phyloP scores from a whole-genome alignment of 129 eudicot genomes.

The sunflower (Helianthus annuus) region DNA sequence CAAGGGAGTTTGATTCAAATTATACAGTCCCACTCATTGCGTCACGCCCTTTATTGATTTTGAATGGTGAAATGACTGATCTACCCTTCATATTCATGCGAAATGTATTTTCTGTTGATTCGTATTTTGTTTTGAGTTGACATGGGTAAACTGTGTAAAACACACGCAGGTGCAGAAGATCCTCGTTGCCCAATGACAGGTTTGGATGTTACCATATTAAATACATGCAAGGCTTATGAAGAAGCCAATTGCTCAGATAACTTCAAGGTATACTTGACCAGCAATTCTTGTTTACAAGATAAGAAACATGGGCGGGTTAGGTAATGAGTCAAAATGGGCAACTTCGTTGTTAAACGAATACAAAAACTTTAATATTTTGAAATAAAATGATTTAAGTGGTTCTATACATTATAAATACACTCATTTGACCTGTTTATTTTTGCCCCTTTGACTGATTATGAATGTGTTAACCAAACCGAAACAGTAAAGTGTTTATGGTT shows the following conservation, averaged over 20 bases:
- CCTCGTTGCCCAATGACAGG: conserved; percentile 89
- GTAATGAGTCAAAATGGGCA: conserved; percentile 10
- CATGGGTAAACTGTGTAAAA: conserved; percentile 15
- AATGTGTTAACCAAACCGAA: not conserved
- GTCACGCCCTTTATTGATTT: conserved; percentile 80
- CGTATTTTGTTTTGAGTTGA: conserved; percentile 5
- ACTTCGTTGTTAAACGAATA: not conserved
- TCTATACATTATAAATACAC: too few relatives aligned
- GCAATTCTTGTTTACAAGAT: conserved; percentile 2
- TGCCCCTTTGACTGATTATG: not conserved
- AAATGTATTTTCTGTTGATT: not conserved
- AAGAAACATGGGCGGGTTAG: not conserved
- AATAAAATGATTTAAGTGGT: too few relatives aligned
- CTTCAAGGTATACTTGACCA: conserved; percentile 56
- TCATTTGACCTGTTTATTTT: too few relatives aligned
- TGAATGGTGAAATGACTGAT: conserved; percentile 60
- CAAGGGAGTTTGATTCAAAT: conserved; percentile 70
- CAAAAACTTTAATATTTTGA: not conserved
- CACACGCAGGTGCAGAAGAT: conserved; percentile 61
- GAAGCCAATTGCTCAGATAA: conserved; percentile 38
- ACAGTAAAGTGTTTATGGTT: not conserved
- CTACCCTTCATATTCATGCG: conserved; percentile 2
- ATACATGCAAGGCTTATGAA: conserved; percentile 46
- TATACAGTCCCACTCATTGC: conserved; percentile 77
- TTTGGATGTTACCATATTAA: conserved; percentile 57